Evolutionary conservation across 78 protist genomes (phyloP), one percentile per base, ranked within the genome.

Genomic region (Emiliania huxleyi): DNA sequence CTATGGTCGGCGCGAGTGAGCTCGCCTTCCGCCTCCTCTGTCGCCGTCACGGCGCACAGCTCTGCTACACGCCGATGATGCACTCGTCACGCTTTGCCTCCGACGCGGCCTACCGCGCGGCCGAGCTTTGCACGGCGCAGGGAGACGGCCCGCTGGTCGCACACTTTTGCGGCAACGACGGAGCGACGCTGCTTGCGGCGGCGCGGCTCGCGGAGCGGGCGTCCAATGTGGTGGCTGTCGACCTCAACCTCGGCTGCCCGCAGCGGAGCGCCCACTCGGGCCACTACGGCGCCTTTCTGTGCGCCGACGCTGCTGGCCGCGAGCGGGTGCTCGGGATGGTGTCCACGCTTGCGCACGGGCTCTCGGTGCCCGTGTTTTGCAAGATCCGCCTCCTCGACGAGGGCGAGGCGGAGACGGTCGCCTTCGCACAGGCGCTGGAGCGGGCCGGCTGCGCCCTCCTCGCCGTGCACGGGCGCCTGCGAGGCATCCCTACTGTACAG

Each of bases 131-230:
- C 15, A 37, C 33, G 35, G 8, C 44, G 29, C 23, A 2, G 23
- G n/a, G 0, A 22, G 85, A 77, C 85, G 8, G 29, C 15, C 85
- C 85, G 49, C 46, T 77, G 29, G 85, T 97, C 23, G 97, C 93
- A 23, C 91, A 91, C 89, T 93, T 97, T 75, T 94, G 97, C 91
- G 99, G 98, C 45, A 92, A 95, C 69, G 98, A 97, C 42, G 91
- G 96, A 0, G 96, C 95, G 43, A 87, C 84, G 40, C 84, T 97
- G 22, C 44, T 81, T 2, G 93, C 95, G 5, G 71, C 83, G 6
- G 91, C 94, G 21, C n/a, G 48, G 38, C 84, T 19, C 4, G 95
- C 91, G n/a, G 93, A 93, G 46, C 5, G 45, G 45, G 0, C 0
- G 26, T 77, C 88, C 88, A 95, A 33, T 8, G 92, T 90, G 42